Evolutionary conservation across 495 filamentous ascomycete genomes (phyloP).

Genomic region (Penicilliopsis zonata): DNA sequence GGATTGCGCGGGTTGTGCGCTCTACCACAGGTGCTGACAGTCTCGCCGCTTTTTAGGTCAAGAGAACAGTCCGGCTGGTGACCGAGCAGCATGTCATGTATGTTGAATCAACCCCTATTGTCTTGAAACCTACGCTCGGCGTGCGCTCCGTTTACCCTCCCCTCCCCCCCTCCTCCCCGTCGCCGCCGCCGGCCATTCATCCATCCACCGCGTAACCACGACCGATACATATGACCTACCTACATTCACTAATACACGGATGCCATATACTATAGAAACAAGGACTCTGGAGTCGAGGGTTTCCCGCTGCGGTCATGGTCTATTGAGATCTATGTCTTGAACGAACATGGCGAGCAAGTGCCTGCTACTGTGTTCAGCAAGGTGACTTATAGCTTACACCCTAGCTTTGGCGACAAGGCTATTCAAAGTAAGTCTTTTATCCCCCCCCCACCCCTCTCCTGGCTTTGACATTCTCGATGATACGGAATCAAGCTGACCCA

Average conservation of each 20-base stretch:
- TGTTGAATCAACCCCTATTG: conserved; percentile 22
- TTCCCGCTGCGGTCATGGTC: conserved; percentile 77
- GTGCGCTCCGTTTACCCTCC: too few relatives aligned
- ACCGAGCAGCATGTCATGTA: conserved; percentile 86
- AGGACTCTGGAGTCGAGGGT: conserved; percentile 67
- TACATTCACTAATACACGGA: conserved; percentile 4
- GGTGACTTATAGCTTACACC: conserved; percentile 83
- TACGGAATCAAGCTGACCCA: too few relatives aligned
- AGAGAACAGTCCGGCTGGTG: conserved; percentile 81
- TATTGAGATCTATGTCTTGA: conserved; percentile 48
- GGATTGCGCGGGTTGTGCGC: neutral
- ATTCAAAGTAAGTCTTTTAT: conserved; percentile 56
- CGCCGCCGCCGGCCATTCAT: too few relatives aligned
- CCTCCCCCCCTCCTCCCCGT: too few relatives aligned
- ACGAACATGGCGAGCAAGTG: conserved; percentile 51
- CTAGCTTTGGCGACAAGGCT: conserved; percentile 70
- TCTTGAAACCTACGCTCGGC: too few relatives aligned
- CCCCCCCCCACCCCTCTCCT: neutral
- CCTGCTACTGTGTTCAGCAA: conserved; percentile 81
- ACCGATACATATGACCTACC: conserved; percentile 3
- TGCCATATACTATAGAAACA: conserved; percentile 26
- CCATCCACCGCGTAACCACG: too few relatives aligned
- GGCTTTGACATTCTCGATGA: too few relatives aligned
- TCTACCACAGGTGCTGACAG: conserved; percentile 1
- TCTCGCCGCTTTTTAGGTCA: conserved; percentile 40